Base-by-base conservation (phyloP, 306 rosid genomes). In the Dalbergia cochinchinensis region DNA sequence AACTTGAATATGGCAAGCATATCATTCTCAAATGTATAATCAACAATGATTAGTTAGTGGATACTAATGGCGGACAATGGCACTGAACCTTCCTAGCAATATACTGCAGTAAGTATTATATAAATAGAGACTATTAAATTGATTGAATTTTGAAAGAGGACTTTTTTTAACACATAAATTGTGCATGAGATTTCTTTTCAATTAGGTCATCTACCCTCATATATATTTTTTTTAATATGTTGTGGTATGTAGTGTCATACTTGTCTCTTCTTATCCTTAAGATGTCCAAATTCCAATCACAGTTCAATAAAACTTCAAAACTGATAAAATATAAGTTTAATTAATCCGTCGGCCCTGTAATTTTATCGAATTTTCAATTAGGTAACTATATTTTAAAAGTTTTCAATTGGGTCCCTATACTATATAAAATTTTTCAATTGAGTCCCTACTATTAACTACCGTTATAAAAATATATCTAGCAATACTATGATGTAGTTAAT, bases 181-280 rank as follows among this genome's bases (percentile, higher is more conserved):
- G 60, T 67, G 18, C 71, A 62, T 65, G 64, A 71, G 69, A 47
- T 71, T 81, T 79, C 69, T 44, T 74, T 74, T 84, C 65, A 79
- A 71, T 86, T 82, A 82, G 88, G 83, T 77, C 85, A 82, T 80
- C 65, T 85, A 47, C 79, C 51, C 16, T 51, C 44, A 60, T 67
- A 11, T 26, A 60, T 67, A 11, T 26, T 15, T 59, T 76, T 78
- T 65, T 80, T 11, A 14, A 13, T 14, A 47, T 71, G 77, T 35
- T 85, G 85, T 81, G 85, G 74, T 50, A 53, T 14, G 4, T 16
- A 81, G 53, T 26, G 54, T 35, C 15, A 60, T 76, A 16, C 55
- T 44, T 74, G 83, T 74, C 78, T 73, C 51, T 54, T 82, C 84
- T 78, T 78, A 81, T 85, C 88, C 69, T 77, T 71, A 71, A 70